Percentiles rank a stretch among this genome's conserved stretches.
Conservation (phyloP, 2,329 filamentous ascomycete genomes). For the Aureobasidium mangrovei region DNA sequence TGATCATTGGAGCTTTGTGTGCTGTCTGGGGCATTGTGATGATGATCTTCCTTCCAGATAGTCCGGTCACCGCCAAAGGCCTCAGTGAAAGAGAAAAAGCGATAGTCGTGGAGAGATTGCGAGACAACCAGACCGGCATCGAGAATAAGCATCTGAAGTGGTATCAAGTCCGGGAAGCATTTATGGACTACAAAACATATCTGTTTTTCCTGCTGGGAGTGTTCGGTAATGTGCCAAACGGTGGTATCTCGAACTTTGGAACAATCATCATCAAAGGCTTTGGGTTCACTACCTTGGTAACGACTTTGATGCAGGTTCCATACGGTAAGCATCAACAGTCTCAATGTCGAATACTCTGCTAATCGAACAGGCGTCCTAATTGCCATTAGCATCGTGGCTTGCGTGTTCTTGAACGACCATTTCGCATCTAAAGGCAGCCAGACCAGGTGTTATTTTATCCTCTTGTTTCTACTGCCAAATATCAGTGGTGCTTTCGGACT, state of each 20-base stretch:
- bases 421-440: constrained; percentile 16
- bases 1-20: constrained; percentile 48
- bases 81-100: constrained; percentile 42
- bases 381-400: constrained; percentile 39
- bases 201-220: constrained; percentile 44
- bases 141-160: constrained; percentile 49
- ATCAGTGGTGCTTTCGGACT: constrained; percentile 52
- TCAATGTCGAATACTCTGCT: too few relatives aligned
- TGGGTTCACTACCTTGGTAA: constrained; percentile 43
- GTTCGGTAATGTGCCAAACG: constrained; percentile 43
- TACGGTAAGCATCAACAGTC: constrained; percentile 21
- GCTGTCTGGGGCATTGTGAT: constrained; percentile 51
- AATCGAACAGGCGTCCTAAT: constrained; percentile 33
- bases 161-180: constrained; percentile 46
- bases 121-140: constrained; percentile 49
- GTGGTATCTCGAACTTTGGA: constrained; percentile 40
- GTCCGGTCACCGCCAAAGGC: constrained; percentile 44
- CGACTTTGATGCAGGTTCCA: constrained; percentile 45
- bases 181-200: constrained; percentile 49
- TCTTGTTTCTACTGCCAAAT: constrained; percentile 45
- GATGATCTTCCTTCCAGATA: constrained; percentile 49
- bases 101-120: constrained; percentile 45
- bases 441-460: constrained; percentile 17
- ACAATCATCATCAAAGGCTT: constrained; percentile 46
- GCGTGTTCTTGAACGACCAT: constrained; percentile 40